Base-by-base conservation (phyloP, 2,329 filamentous ascomycete species). In the Cladophialophora yegresii region DNA sequence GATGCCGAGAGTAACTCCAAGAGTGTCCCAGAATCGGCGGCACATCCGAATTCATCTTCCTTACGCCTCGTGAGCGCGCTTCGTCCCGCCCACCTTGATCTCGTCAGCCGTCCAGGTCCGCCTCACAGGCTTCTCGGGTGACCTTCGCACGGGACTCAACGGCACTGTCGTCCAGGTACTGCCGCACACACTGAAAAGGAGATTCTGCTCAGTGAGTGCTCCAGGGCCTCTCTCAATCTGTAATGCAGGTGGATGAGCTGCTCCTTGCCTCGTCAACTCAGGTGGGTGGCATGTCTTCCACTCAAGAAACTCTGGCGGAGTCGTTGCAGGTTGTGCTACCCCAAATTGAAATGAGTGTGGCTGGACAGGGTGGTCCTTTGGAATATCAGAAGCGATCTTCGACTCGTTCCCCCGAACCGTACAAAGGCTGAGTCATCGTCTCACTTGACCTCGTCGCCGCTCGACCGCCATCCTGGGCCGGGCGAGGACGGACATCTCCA, bases 91-190 rank as follows among this genome's bases (percentile, higher is more conserved):
- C 53, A 33, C 20, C 28, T 16, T 60, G 55, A 45, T 20, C 43
- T 50, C 28, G 10, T 63, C 36, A 8, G 54, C 55, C 9, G n/a
- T 28, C 40, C 50, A 50, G 28, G 47, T 54, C 55, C 55, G 58
- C 20, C 36, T 61, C 32, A 36, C 28, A 9, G 55, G 40, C 10
- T 32, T 49, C 23, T 23, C 3, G 23, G 45, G 26, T 20, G 45
- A 36, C 3, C n/a, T 45, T 26, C 28, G 30, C 6, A n/a, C 16
- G 5, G 36, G 26, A 9, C 32, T 47, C 20, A 49, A 30, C 1
- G 20, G 28, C 20, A n/a, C 33, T 8, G 36, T 55, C 33, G 45
- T 59, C 57, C 57, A 59, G 26, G 20, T 28, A 7, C 20, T 28
- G 8, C 50, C 45, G 45, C 26, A 59, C 16, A 50, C 32, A 30